phyloP scores from a whole-genome alignment of 2,329 filamentous ascomycete genomes.

The Colletotrichum echinochloae region DNA sequence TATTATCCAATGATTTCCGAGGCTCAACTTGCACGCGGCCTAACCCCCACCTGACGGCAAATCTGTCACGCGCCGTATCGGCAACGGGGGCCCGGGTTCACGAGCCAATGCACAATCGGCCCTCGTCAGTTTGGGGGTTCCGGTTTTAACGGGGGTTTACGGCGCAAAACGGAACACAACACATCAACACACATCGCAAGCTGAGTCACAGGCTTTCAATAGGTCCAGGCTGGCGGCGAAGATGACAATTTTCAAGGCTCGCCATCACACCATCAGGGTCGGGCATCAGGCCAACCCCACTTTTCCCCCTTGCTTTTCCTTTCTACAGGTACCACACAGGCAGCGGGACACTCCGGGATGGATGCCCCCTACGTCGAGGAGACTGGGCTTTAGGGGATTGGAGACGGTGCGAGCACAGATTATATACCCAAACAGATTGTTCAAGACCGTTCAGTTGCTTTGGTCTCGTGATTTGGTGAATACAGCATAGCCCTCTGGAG shows the following conservation, averaged over 20 bases:
- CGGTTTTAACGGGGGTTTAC: constrained; percentile 10
- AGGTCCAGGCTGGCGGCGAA: background rate
- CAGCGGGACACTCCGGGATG: background rate
- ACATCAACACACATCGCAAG: background rate
- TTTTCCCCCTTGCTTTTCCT: constrained; percentile 20
- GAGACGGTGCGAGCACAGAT: too few species aligned
- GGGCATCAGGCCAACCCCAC: constrained; percentile 26
- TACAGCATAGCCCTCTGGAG: background rate
- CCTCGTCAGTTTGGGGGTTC: background rate
- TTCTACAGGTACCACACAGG: background rate
- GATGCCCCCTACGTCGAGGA: background rate
- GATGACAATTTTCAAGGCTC: background rate
- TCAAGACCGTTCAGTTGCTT: background rate
- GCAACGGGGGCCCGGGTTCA: background rate
- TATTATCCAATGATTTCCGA: background rate
- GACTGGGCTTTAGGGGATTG: background rate
- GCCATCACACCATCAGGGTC: constrained; percentile 28
- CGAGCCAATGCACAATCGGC: background rate
- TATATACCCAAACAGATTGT: constrained; percentile 31
- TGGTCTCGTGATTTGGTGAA: background rate
- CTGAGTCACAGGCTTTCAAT: background rate
- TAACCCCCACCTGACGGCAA: background rate
- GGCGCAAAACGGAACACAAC: constrained; percentile 1
- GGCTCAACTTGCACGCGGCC: constrained; percentile 2
- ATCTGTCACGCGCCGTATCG: background rate